Conservation (phyloP, 1,284 basidiomycete species). For the Omphalotus olearius region DNA sequence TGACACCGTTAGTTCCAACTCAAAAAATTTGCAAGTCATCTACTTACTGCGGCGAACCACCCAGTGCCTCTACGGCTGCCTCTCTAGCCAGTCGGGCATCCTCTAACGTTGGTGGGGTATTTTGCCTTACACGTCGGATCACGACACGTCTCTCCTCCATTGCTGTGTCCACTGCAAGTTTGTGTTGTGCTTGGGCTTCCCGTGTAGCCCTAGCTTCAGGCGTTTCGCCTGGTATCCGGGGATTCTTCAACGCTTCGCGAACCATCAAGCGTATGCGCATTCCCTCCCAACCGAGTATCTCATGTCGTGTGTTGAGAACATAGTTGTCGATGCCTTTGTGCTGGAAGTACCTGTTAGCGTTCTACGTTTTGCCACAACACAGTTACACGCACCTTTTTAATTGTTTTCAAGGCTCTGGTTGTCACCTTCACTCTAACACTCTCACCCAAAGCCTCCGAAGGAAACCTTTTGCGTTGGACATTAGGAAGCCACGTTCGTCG, state of each 20-base stretch:
- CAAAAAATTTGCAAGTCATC: background rate
- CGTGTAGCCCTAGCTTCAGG: background rate
- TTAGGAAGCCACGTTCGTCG: constrained; percentile 88
- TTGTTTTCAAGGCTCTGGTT: constrained; percentile 69
- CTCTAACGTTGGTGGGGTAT: constrained; percentile 3
- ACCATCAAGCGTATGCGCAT: constrained; percentile 66
- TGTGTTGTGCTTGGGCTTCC: background rate
- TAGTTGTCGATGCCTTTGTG: constrained; percentile 80
- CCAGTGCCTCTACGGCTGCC: constrained; percentile 8
- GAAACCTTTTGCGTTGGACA: constrained; percentile 69
- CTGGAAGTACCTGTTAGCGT: constrained; percentile 28
- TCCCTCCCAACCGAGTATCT: constrained; percentile 69
- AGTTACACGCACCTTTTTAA: constrained; percentile 63
- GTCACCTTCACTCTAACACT: constrained; percentile 67
- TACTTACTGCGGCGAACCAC: constrained; percentile 7
- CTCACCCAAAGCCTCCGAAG: constrained; percentile 59
- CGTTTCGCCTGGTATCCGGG: background rate
- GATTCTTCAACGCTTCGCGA: constrained; percentile 37
- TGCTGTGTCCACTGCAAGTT: background rate
- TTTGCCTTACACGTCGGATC: background rate
- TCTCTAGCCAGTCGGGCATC: constrained; percentile 9
- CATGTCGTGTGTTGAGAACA: constrained; percentile 59
- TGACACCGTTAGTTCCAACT: background rate
- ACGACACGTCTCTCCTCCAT: constrained; percentile 2
- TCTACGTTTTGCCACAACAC: constrained; percentile 1